Base-by-base conservation (phyloP, 257 asterid species). In the Solanum okadae region DNA sequence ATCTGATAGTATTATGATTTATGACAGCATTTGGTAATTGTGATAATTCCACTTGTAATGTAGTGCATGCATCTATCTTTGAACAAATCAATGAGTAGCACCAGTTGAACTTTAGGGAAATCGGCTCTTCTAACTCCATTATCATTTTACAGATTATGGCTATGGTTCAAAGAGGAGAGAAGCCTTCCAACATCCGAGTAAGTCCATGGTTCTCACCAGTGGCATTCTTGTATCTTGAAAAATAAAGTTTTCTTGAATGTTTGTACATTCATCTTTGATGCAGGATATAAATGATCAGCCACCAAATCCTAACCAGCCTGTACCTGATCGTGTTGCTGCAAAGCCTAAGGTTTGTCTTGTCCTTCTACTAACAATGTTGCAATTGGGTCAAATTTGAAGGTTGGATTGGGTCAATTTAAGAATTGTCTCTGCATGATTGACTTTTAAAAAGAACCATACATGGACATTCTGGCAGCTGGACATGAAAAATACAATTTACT, bases 111-210 rank as follows among this genome's bases (percentile, higher is more conserved):
- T 82, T 82, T 10, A 31, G 42, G 86, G 10, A 18, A 82, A 82
- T 29, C 16, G 22, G 27, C 70, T 81, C 86, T 82, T 82, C 86
- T 82, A 82, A 82, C 42, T 38, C 37, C 18, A 40, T 49, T 38
- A 72, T 77, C 83, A 52, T 77, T 88, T 84, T 90, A 90, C 97
- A 97, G 99, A 94, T 97, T 88, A 91, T 97, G 99, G 92, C 91
- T 76, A 96, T 96, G 99, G 93, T 97, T 91, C 95, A 94, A 89
- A 93, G 98, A 92, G 99, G 99, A 90, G 99, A 97, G 92, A 96
- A 87, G 82, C 99, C 99, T 44, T 85, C 98, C 87, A 96, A 96
- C 89, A 93, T 97, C 88, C 93, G 98, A 92, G 99, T 97, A 88
- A 84, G 94, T 92, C 87, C 89, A 81, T 86, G 40, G 27, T 29